Evolutionary conservation across 2,329 filamentous ascomycete genomes (phyloP).

Genomic region (Camillea tinctor): DNA sequence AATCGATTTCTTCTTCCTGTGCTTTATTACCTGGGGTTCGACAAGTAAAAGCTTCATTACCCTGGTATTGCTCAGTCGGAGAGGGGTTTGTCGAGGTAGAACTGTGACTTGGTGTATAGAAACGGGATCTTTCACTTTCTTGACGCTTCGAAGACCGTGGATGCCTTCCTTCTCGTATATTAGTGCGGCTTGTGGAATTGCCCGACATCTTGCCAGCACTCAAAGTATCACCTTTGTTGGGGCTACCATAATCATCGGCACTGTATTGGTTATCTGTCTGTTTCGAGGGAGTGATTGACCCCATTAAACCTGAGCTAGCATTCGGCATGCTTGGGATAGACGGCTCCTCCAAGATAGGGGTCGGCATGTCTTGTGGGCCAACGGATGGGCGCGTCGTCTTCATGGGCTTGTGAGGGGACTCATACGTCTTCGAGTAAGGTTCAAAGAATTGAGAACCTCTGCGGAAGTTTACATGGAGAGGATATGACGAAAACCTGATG

Average conservation of each 20-base stretch:
- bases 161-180: not conserved
- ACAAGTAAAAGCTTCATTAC: not conserved
- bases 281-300: not conserved
- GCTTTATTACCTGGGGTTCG: not conserved
- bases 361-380: not conserved
- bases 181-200: not conserved
- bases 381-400: not conserved
- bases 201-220: not conserved
- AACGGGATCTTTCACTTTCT: not conserved
- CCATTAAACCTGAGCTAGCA: not conserved
- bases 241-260: not conserved
- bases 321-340: not conserved
- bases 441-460: conserved; percentile 2
- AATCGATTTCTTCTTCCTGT: conserved; percentile 6
- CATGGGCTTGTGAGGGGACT: not conserved
- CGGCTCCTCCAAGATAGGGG: not conserved
- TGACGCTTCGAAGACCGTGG: not conserved
- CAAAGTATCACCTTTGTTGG: not conserved
- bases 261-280: not conserved
- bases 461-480: not conserved
- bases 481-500: not conserved
- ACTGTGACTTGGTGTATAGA: not conserved
- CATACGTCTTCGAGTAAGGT: not conserved
- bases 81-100: not conserved
- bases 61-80: not conserved